A percentile compares a stretch with the other conserved stretches of the same genome.
Evolutionary conservation across 1,284 basidiomycete genomes (phyloP).

Genomic region (Ustilago loliicola): DNA sequence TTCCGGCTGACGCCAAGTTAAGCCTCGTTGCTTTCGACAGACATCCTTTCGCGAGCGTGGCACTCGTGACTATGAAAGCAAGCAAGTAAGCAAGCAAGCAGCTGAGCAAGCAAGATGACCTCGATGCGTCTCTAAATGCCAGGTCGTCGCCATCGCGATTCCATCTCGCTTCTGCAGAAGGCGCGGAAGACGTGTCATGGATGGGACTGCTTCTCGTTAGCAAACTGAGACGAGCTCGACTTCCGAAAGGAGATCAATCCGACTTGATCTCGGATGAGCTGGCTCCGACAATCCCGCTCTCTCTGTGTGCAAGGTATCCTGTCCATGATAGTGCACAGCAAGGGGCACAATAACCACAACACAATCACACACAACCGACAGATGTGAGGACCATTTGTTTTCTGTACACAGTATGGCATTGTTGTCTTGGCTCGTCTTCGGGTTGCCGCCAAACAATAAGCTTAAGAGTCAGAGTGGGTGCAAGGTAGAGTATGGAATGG

Average conservation of each 20-base stretch:
- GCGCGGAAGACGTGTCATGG: background rate
- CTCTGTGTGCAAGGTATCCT: background rate
- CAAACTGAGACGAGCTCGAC: background rate
- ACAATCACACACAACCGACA: background rate
- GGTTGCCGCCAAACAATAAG: slow-evolving; percentile 2
- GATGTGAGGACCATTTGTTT: background rate
- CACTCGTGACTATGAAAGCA: background rate
- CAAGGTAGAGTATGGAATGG: background rate
- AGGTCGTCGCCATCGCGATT: slow-evolving; percentile 3
- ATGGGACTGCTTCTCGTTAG: background rate
- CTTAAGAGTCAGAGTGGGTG: background rate
- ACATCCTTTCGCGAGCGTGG: background rate
- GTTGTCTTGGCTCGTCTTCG: background rate
- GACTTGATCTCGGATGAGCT: background rate
- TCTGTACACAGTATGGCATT: background rate
- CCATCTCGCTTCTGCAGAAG: slow-evolving; percentile 1
- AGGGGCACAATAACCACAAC: background rate
- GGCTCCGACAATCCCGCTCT: background rate
- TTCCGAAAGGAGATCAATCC: background rate
- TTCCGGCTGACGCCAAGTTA: slow-evolving; percentile 4
- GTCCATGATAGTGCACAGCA: background rate
- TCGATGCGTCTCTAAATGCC: background rate
- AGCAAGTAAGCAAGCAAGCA: too few species aligned
- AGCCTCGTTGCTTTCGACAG: background rate
- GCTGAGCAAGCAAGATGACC: slow-evolving; percentile 3